A percentile compares a stretch with the other conserved stretches of the same genome.
These are phyloP conservation scores for Thermoascus crustaceus DNA, from an alignment of 2,329 filamentous ascomycete genomes.

Conservation along the genomic window DNA sequence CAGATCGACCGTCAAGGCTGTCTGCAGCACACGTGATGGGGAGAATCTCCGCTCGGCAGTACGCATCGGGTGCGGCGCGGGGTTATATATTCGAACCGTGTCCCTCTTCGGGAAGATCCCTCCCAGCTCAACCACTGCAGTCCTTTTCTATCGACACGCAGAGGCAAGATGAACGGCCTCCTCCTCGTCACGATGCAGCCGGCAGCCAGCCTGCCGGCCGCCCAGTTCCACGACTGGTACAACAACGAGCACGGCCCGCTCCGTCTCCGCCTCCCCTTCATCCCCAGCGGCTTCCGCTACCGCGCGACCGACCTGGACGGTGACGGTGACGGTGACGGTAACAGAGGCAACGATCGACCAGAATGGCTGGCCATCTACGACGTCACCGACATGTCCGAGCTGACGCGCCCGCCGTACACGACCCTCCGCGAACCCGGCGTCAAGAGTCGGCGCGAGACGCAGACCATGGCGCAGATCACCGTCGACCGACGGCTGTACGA, in stretches of 20 bases:
- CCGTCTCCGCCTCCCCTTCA: constrained; percentile 65
- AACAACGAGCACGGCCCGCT: constrained; percentile 86
- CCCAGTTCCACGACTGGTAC: constrained; percentile 86
- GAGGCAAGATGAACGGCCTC: constrained; percentile 54
- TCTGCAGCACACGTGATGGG: no score
- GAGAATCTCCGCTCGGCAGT: no score
- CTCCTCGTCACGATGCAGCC: constrained; percentile 86
- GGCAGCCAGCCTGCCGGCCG: constrained; percentile 52
- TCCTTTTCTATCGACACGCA: not conserved
- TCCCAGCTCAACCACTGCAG: no score
- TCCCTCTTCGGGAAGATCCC: no score
- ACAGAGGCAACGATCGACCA: constrained; percentile 43
- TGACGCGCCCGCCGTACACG: constrained; percentile 63
- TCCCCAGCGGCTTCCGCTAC: constrained; percentile 73
- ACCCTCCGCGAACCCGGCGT: constrained; percentile 38
- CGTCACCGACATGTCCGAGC: constrained; percentile 62
- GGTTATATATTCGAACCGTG: no score
- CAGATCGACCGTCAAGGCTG: no score
- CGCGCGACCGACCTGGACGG: constrained; percentile 49
- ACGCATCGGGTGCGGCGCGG: no score
- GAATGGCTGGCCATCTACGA: constrained; percentile 77
- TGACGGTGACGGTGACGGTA: constrained; percentile 19
- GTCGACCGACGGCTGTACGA: constrained; percentile 67
- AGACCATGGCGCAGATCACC: constrained; percentile 56
- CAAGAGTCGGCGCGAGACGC: constrained; percentile 52